Evolutionary conservation across 257 asterid genomes (phyloP), one percentile per base, ranked within the genome.

Genomic region (Solanum boliviense): DNA sequence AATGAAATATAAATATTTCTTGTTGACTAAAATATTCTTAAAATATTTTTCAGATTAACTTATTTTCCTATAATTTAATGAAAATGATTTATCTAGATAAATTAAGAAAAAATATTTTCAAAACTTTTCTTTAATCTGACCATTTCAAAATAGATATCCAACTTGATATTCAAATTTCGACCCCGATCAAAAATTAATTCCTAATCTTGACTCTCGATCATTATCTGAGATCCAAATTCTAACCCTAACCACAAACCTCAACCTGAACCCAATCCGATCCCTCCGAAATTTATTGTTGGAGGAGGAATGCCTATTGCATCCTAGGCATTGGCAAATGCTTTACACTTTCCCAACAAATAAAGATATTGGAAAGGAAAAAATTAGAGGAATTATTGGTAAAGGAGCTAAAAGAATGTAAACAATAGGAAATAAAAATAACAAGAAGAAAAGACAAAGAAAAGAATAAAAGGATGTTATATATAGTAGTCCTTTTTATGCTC

Each of bases 331-430:
- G 9, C 25, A 44, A 56, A 15, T 44, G 91, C 87, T 91, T 90
- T 91, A 86, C 65, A 60, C 90, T 90, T 90, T 90, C 86, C 89
- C 90, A 90, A 84, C 90, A 84, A 44, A 44, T 12, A 44, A 89
- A 87, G 35, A 71, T 72, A 76, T 84, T 88, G 87, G 62, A 41
- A 41, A 25, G n/a, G 5, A 78, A 44, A 44, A 25, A 9, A 44
- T 44, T 13, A 27, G 36, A 41, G 35, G 25, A 78, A 78, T 41
- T 41, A 79, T 79, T 29, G 29, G 25, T 27, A 81, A 46, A 81
- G n/a, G 39, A 81, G 25, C 67, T 79, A 46, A 79, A 88, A 83
- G 83, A 87, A 73, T 71, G 89, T 84, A 67, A 78, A 35, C 81
- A 0, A 21, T 62, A 52, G 56, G 84, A 38, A 84, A 60, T 67